These are phyloP conservation scores for Ormosia emarginata DNA, from an alignment of 306 rosid genomes.

Conservation along the genomic window DNA sequence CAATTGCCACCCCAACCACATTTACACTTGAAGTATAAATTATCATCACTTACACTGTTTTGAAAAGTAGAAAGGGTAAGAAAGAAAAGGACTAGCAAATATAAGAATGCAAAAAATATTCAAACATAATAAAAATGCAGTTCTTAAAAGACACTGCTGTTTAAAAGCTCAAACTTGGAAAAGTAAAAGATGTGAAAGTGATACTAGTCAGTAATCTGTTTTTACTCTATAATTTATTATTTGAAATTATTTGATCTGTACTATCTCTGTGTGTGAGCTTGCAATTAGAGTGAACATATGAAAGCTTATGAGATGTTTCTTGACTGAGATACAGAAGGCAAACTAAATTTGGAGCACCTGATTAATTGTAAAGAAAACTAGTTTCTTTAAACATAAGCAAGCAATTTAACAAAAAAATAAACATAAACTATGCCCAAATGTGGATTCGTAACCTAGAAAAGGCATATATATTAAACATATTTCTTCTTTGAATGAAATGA, in stretches of 20 bases:
- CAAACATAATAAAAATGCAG: background rate
- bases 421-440: background rate
- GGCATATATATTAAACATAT: conserved; percentile 15
- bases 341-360: conserved; percentile 1
- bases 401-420: conserved; percentile 2
- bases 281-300: conserved; percentile 13
- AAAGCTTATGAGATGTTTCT: background rate
- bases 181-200: background rate
- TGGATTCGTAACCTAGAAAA: background rate
- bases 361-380: background rate
- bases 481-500: conserved; percentile 17
- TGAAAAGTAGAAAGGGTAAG: background rate
- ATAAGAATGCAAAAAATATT: conserved; percentile 9
- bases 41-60: background rate
- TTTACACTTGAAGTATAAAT: background rate
- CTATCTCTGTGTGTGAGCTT: conserved; percentile 1
- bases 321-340: conserved; percentile 2
- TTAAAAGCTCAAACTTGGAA: conserved; percentile 13
- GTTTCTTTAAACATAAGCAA: conserved; percentile 1
- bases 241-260: conserved; percentile 17
- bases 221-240: background rate
- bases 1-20: background rate
- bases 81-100: background rate
- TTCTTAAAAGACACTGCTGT: background rate
- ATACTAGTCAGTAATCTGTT: background rate